These are phyloP conservation scores for Phytophthora pisi DNA, from an alignment of 352 stramenopile genomes.

Conservation along the genomic window DNA sequence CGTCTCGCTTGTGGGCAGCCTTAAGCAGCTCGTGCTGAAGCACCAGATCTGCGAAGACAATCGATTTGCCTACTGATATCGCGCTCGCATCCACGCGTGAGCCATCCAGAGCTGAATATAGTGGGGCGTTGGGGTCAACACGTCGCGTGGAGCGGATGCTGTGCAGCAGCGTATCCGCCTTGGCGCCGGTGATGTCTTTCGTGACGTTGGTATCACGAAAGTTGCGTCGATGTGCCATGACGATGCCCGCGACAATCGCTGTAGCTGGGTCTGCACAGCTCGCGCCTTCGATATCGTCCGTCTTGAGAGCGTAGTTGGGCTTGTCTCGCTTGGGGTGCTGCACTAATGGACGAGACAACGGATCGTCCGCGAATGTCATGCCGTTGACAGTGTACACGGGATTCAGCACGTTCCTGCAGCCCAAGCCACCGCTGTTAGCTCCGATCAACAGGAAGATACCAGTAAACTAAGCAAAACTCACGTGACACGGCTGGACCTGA, in stretches of 20 bases:
- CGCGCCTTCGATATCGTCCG: slow-evolving; percentile 67
- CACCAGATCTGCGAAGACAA: slow-evolving; percentile 70
- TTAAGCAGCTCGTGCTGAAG: slow-evolving; percentile 48
- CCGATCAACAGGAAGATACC: neutral
- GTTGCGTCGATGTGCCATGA: slow-evolving; percentile 58
- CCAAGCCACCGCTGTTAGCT: neutral
- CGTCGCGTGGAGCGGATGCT: slow-evolving; percentile 71
- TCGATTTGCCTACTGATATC: slow-evolving; percentile 69
- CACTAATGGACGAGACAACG: slow-evolving; percentile 45
- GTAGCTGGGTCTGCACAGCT: slow-evolving; percentile 57
- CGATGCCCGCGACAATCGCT: slow-evolving; percentile 62
- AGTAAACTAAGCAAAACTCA: slow-evolving; percentile 20
- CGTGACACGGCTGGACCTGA: slow-evolving; percentile 76
- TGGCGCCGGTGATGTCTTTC: slow-evolving; percentile 65
- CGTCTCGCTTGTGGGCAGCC: slow-evolving; percentile 19
- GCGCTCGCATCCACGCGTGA: slow-evolving; percentile 65
- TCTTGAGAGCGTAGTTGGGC: slow-evolving; percentile 55
- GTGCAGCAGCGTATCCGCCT: slow-evolving; percentile 67
- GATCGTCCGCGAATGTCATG: slow-evolving; percentile 58
- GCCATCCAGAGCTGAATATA: slow-evolving; percentile 67
- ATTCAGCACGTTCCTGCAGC: slow-evolving; percentile 66
- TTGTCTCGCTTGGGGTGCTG: slow-evolving; percentile 64
- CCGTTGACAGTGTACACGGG: slow-evolving; percentile 79
- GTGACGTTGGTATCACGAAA: slow-evolving; percentile 67
- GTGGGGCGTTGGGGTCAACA: slow-evolving; percentile 69